Conservation (phyloP, 805 yeast species). For the Clavispora vitiphila region DNA sequence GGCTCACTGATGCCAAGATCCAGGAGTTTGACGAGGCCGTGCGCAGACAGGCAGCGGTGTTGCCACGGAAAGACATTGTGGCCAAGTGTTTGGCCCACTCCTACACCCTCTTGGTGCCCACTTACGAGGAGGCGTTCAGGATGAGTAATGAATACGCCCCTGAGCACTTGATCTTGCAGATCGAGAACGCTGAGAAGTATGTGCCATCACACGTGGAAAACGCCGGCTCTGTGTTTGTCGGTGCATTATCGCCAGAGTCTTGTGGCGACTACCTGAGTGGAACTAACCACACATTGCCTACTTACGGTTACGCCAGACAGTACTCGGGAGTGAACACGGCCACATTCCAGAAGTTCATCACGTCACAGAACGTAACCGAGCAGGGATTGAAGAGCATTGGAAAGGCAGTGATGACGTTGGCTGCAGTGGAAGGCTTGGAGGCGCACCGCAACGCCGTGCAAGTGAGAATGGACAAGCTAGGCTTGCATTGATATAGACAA, state of each 20-base stretch:
- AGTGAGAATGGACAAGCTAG: slow-evolving; percentile 82
- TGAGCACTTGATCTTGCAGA: slow-evolving; percentile 92
- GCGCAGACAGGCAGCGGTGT: slow-evolving; percentile 69
- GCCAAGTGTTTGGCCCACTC: slow-evolving; percentile 92
- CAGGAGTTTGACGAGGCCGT: slow-evolving; percentile 76
- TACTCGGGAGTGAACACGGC: slow-evolving; percentile 96
- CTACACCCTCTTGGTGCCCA: slow-evolving; percentile 63
- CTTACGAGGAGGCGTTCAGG: slow-evolving; percentile 76
- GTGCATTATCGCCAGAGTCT: slow-evolving; percentile 93
- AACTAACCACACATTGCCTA: slow-evolving; percentile 97
- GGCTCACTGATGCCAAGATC: slow-evolving; percentile 54
- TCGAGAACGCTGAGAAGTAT: slow-evolving; percentile 68
- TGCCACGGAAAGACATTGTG: slow-evolving; percentile 92
- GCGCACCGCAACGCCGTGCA: slow-evolving; percentile 97
- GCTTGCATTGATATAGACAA: slow-evolving; percentile 27
- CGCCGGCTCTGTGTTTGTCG: slow-evolving; percentile 97
- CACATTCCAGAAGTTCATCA: slow-evolving; percentile 91
- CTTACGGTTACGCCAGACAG: slow-evolving; percentile 97
- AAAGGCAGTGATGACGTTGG: slow-evolving; percentile 92
- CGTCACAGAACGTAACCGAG: slow-evolving; percentile 85
- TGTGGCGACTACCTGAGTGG: slow-evolving; percentile 99
- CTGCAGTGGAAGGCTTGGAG: slow-evolving; percentile 94
- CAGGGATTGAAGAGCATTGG: slow-evolving; percentile 87
- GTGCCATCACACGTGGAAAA: slow-evolving; percentile 71
- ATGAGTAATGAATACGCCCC: slow-evolving; percentile 93